These are phyloP conservation scores for Breviolum minutum DNA, from an alignment of 73 alveolate species.

Conservation along the genomic window DNA sequence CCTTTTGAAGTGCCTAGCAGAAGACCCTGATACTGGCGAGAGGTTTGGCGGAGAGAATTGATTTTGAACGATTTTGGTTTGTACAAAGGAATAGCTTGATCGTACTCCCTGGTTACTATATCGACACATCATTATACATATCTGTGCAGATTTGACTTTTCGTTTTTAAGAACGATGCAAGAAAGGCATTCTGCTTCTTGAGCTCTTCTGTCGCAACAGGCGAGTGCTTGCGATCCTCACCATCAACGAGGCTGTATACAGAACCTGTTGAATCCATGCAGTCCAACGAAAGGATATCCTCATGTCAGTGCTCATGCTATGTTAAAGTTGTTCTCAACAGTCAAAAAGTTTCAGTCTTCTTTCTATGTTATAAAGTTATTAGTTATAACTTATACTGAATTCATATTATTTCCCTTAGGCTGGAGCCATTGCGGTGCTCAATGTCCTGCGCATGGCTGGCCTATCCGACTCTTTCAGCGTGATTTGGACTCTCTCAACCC, in stretches of 20 bases:
- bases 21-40: conserved; percentile 66
- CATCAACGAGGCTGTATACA: conserved; percentile 41
- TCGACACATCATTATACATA: too few species aligned
- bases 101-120: too few species aligned
- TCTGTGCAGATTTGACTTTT: background rate
- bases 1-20: conserved; percentile 16
- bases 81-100: too few species aligned
- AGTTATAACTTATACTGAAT: too few species aligned
- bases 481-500: conserved; percentile 68
- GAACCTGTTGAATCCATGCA: background rate
- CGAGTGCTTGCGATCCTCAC: conserved; percentile 90
- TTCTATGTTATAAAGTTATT: background rate
- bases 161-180: too few species aligned
- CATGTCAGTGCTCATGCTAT: background rate
- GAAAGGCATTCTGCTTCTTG: too few species aligned
- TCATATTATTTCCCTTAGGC: conserved; percentile 29
- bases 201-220: background rate
- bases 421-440: conserved; percentile 83
- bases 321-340: background rate
- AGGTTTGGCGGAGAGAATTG: background rate
- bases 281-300: background rate
- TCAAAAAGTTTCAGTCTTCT: background rate
- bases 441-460: conserved; percentile 78
- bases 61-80: too few species aligned
- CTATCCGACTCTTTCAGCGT: conserved; percentile 67